phyloP scores from a whole-genome alignment of 2,329 filamentous ascomycete species.

The Tolypocladium endophyticum region DNA sequence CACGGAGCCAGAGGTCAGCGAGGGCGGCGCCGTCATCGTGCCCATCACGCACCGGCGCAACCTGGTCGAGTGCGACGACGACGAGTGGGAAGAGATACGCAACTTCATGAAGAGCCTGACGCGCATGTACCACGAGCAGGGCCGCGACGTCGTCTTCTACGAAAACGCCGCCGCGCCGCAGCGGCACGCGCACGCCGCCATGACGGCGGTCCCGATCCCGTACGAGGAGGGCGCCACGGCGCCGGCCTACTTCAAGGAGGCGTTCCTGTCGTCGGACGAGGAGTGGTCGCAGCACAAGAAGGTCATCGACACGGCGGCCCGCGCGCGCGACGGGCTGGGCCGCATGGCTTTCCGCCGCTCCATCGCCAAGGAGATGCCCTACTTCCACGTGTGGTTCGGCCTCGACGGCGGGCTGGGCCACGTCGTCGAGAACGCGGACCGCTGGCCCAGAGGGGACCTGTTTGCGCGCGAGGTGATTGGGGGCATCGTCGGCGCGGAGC shows the following conservation, averaged over 20 bases:
- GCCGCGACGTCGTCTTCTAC: slow-evolving; percentile 90
- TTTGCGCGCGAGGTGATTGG: slow-evolving; percentile 89
- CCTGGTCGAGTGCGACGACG: slow-evolving; percentile 94
- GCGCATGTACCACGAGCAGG: slow-evolving; percentile 88
- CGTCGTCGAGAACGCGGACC: slow-evolving; percentile 73
- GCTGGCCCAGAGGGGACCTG: slow-evolving; percentile 84
- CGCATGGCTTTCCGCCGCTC: slow-evolving; percentile 71
- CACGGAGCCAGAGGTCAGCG: slow-evolving; percentile 77
- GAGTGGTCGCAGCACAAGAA: slow-evolving; percentile 96
- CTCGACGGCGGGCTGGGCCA: slow-evolving; percentile 89
- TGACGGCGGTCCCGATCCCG: slow-evolving; percentile 79
- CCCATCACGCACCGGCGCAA: slow-evolving; percentile 81
- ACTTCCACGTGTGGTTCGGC: slow-evolving; percentile 95
- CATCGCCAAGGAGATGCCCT: slow-evolving; percentile 92
- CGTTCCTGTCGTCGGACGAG: slow-evolving; percentile 76
- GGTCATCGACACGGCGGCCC: slow-evolving; percentile 74
- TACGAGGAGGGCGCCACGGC: slow-evolving; percentile 85
- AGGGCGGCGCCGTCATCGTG: slow-evolving; percentile 78
- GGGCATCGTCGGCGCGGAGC: slow-evolving; percentile 77
- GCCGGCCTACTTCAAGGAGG: slow-evolving; percentile 91
- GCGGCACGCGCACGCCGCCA: slow-evolving; percentile 70
- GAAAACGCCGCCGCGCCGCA: slow-evolving; percentile 84
- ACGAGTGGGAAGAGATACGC: slow-evolving; percentile 97
- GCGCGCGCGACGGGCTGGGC: slow-evolving; percentile 56
- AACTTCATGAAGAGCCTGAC: slow-evolving; percentile 98